These are phyloP conservation scores for Termitomyces sp. DNA, from an alignment of 768 basidiomycete genomes.

Conservation along the genomic window DNA sequence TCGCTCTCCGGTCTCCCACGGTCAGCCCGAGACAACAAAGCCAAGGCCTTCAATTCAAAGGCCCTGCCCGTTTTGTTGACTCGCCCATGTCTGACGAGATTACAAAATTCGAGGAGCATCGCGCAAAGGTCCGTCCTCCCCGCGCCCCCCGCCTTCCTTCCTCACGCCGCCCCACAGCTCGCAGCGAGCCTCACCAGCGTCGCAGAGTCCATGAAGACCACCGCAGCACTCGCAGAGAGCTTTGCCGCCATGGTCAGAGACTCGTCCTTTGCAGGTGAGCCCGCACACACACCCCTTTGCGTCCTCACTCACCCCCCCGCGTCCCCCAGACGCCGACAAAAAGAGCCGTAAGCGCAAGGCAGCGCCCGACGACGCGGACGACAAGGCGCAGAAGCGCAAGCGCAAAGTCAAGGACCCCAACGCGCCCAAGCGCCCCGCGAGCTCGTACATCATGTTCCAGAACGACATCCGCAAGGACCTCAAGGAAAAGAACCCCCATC, in stretches of 20 bases:
- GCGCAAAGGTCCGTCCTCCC: constrained; percentile 26
- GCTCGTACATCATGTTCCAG: constrained; percentile 92
- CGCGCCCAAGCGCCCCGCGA: constrained; percentile 90
- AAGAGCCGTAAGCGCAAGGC: constrained; percentile 51
- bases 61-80: constrained; percentile 10
- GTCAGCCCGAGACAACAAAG: constrained; percentile 18
- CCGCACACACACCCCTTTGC: not conserved
- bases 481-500: constrained; percentile 54
- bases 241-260: constrained; percentile 47
- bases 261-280: constrained; percentile 10
- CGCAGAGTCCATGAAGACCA: constrained; percentile 59
- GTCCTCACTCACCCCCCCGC: constrained; percentile 4
- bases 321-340: constrained; percentile 11
- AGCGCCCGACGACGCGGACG: constrained; percentile 32
- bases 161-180: constrained; percentile 36
- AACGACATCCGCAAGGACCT: constrained; percentile 79
- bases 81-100: constrained; percentile 20
- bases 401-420: constrained; percentile 85
- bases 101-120: constrained; percentile 23
- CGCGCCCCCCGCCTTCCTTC: not conserved
- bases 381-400: constrained; percentile 44
- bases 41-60: constrained; percentile 10
- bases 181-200: constrained; percentile 46
- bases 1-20: constrained; percentile 31
- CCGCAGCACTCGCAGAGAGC: constrained; percentile 53